phyloP scores from a whole-genome alignment of 2,329 filamentous ascomycete species.

The Pleomassaria siparia region DNA sequence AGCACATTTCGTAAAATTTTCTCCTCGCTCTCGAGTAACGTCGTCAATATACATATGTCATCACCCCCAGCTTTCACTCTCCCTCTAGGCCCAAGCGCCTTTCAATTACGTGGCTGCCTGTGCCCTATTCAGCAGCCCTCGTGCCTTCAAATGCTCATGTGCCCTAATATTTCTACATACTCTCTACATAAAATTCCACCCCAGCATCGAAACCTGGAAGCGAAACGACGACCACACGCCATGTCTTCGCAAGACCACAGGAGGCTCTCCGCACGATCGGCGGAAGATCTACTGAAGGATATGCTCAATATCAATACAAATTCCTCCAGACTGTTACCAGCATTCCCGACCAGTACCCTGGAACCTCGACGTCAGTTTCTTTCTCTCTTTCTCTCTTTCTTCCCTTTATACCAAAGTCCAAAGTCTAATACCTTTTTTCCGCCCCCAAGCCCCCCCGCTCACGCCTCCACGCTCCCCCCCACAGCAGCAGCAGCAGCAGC shows the following conservation, averaged over 20 bases:
- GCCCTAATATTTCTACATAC: no score
- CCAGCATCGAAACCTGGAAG: not conserved
- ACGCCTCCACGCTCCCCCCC: not conserved
- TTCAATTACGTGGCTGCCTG: no score
- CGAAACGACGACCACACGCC: not conserved
- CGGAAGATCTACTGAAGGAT: not conserved
- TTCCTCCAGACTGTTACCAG: not conserved
- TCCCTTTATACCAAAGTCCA: no score
- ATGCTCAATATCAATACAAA: not conserved
- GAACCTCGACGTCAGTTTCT: not conserved
- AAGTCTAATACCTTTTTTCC: no score
- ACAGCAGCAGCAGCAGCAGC: no score
- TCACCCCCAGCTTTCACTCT: no score
- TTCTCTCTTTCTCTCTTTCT: not conserved
- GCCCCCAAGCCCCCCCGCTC: not conserved
- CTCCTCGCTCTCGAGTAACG: no score
- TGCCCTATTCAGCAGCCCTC: no score
- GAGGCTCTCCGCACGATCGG: not conserved
- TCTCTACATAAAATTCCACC: not conserved
- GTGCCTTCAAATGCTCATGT: no score
- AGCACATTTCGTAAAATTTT: not conserved
- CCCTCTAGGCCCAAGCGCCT: no score
- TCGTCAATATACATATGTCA: no score
- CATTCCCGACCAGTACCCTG: no score
- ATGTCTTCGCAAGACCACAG: not conserved